phyloP scores from a whole-genome alignment of 176 grass and related monocot species.

The Elymus sibiricus region DNA sequence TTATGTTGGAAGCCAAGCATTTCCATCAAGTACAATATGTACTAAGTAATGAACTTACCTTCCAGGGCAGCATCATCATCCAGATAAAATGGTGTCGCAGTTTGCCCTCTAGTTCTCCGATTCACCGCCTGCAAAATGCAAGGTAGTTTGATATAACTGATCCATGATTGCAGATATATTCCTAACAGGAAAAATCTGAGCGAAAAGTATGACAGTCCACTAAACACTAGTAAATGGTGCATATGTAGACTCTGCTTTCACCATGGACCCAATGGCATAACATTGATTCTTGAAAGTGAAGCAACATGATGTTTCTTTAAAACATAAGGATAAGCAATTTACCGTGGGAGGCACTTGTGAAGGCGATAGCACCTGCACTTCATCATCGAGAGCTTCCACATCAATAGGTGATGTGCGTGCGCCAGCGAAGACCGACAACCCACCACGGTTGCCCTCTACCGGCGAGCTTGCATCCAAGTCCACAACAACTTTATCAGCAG shows the following conservation, averaged over 20 bases:
- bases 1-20: neutral
- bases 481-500: constrained; percentile 39
- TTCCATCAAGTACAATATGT: neutral
- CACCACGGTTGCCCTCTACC: neutral
- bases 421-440: neutral
- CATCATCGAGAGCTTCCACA: constrained; percentile 44
- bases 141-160: neutral
- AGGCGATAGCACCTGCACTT: constrained; percentile 38
- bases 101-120: constrained; percentile 7
- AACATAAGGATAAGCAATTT: neutral
- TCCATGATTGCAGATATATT: neutral
- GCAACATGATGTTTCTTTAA: neutral
- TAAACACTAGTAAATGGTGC: neutral
- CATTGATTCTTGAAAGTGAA: neutral
- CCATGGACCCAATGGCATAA: neutral
- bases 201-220: neutral
- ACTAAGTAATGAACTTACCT: constrained; percentile 28
- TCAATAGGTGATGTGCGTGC: constrained; percentile 35
- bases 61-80: constrained; percentile 21
- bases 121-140: constrained; percentile 42
- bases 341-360: constrained; percentile 40
- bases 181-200: neutral
- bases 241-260: neutral
- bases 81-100: constrained; percentile 26
- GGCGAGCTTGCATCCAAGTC: constrained; percentile 28